A percentile compares a stretch with the other conserved stretches of the same genome.
Evolutionary conservation across 2,329 filamentous ascomycete genomes (phyloP).

Genomic region (Exophiala alcalophila): DNA sequence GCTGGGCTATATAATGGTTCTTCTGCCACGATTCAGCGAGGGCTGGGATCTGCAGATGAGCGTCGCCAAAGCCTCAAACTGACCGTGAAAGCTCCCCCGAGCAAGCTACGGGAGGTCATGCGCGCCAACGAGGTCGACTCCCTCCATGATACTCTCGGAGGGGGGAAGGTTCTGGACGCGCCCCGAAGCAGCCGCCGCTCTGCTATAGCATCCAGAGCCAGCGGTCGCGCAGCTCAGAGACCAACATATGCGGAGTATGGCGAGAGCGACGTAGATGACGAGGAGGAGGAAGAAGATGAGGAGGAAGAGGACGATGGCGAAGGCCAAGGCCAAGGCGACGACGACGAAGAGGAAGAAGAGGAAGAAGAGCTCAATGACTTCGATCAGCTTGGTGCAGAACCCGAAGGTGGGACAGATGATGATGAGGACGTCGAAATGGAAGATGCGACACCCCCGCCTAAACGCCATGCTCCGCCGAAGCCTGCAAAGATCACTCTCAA

Average conservation of each 20-base stretch:
- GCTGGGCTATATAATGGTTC: conserved; percentile 30
- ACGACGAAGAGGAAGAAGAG: conserved; percentile 30
- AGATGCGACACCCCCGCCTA: conserved; percentile 37
- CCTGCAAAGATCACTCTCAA: conserved; percentile 30
- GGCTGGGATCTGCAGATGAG: conserved; percentile 32
- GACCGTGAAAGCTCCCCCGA: conserved; percentile 50
- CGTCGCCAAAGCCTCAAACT: conserved; percentile 44
- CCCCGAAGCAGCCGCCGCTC: conserved; percentile 43
- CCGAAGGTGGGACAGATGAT: conserved; percentile 33
- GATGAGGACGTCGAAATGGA: conserved; percentile 46
- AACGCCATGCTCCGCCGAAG: conserved; percentile 23
- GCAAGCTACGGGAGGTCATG: conserved; percentile 49
- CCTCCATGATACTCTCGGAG: conserved; percentile 44
- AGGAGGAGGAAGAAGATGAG: conserved; percentile 42
- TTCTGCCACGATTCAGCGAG: conserved; percentile 21
- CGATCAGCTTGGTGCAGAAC: conserved; percentile 35
- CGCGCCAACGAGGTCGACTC: conserved; percentile 31
- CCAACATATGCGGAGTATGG: conserved; percentile 37
- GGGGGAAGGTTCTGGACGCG: conserved; percentile 45
- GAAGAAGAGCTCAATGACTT: conserved; percentile 30
- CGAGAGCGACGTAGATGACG: conserved; percentile 44
- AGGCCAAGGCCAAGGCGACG: conserved; percentile 32
- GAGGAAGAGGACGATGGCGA: conserved; percentile 38
- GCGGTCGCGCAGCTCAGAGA: conserved; percentile 41
- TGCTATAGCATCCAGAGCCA: conserved; percentile 24